Base-by-base conservation (phyloP, 1,284 basidiomycete genomes). In the Tausonia pullulans region DNA sequence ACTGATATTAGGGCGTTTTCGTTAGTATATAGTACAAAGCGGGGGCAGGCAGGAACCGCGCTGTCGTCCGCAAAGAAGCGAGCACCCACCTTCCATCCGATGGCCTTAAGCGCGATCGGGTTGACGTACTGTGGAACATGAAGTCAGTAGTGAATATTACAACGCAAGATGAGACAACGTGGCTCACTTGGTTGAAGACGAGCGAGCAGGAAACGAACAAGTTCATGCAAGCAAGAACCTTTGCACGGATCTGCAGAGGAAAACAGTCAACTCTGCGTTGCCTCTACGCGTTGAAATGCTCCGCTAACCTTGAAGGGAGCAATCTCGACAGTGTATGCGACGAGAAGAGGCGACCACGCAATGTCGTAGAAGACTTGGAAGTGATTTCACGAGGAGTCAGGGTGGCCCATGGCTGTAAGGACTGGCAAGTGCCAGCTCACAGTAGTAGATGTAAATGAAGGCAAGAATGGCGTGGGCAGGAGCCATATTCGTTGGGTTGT, bases 271-370 rank as follows among this genome's bases (percentile, higher is more conserved):
- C 27, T 27, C 27, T 27, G 27, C 27, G 27, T 27, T 27, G 27
- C 27, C 27, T 27, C 27, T 27, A 27, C 27, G 27, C 27, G 27
- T 27, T 27, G 27, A 27, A 27, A 27, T 27, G 1, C 27, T 27
- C 27, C 27, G 2, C 27, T 86, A 61, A 89, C 78, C 40, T 77
- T 74, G 77, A 79, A 87, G 4, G 87, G 87, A 49, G 87, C 74
- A 74, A 87, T 87, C 72, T 88, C 87, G 62, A 87, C 80, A 40
- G 85, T 85, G 75, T 88, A 88, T 0, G 83, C 81, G 58, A 87
- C 83, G 67, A 88, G 83, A 63, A 89, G 82, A 6, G 87, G 87
- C 2, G 8, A 69, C 68, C 73, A 67, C 40, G 72, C 74, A 40
- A 72, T 63, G 66, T 75, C 74, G 70, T 75, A 75, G 63, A 71